These are phyloP conservation scores for Chalciporus piperatus DNA, from an alignment of 768 basidiomycete genomes.

Conservation along the genomic window DNA sequence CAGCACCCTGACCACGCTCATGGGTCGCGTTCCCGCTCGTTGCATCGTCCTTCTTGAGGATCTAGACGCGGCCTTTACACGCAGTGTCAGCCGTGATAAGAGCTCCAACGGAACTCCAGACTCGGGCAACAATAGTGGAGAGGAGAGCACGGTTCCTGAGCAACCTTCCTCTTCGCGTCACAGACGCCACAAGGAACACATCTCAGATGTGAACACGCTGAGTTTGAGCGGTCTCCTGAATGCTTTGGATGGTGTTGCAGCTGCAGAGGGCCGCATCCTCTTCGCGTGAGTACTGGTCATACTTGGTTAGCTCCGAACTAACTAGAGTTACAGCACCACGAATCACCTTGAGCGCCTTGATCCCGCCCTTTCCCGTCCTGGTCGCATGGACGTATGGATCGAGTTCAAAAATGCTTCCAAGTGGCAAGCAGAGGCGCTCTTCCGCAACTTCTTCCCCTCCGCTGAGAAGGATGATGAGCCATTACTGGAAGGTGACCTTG, in stretches of 20 bases:
- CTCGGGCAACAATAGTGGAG: constrained; percentile 30
- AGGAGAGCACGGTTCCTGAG: constrained; percentile 30
- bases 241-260: constrained; percentile 82
- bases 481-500: constrained; percentile 39
- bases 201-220: constrained; percentile 79
- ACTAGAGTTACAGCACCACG: constrained; percentile 55
- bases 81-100: constrained; percentile 67
- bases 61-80: constrained; percentile 84
- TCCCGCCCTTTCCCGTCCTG: constrained; percentile 87
- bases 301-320: background rate
- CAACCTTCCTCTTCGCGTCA: constrained; percentile 34
- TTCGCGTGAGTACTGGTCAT: constrained; percentile 66
- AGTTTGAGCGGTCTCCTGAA: constrained; percentile 81
- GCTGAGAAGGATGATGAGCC: constrained; percentile 48
- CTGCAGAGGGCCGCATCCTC: constrained; percentile 81
- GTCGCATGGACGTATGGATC: constrained; percentile 90
- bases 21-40: constrained; percentile 82
- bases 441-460: constrained; percentile 89
- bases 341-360: constrained; percentile 91
- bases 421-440: constrained; percentile 82
- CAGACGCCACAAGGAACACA: constrained; percentile 49
- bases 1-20: constrained; percentile 77
- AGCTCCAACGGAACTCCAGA: constrained; percentile 46
- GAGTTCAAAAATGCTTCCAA: constrained; percentile 86
- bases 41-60: constrained; percentile 90